Percentiles rank a stretch among this genome's conserved stretches.
Conservation (phyloP, 1,284 basidiomycete species). For the Irpex sp. region DNA sequence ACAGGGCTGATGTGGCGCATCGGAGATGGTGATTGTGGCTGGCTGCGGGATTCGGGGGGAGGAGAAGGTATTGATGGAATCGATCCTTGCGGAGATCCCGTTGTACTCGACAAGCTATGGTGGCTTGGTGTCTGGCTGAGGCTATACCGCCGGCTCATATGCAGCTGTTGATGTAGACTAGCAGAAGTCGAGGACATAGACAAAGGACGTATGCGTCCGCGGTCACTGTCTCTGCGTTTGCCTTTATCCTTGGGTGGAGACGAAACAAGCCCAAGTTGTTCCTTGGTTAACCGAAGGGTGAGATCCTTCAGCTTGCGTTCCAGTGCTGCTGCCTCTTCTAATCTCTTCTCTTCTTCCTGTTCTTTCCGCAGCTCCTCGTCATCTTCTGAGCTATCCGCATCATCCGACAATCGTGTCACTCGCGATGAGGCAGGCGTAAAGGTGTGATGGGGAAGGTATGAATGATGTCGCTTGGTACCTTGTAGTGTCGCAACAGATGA, state of each 20-base stretch:
- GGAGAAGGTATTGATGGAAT: constrained; percentile 77
- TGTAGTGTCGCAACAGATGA: constrained; percentile 69
- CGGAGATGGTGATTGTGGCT: constrained; percentile 37
- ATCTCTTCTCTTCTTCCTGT: constrained; percentile 59
- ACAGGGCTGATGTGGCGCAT: constrained; percentile 47
- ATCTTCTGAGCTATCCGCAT: constrained; percentile 18
- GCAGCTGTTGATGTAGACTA: constrained; percentile 13
- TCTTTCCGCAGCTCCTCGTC: constrained; percentile 56
- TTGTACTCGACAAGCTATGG: constrained; percentile 66
- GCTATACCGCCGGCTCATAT: constrained; percentile 11
- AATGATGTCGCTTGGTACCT: constrained; percentile 34
- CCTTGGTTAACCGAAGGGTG: constrained; percentile 67
- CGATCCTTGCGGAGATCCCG: constrained; percentile 63
- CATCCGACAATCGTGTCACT: constrained; percentile 15
- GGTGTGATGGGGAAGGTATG: constrained; percentile 31
- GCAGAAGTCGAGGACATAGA: constrained; percentile 31
- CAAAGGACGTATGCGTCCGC: constrained; percentile 42
- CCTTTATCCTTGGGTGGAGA: constrained; percentile 30
- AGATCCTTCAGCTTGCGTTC: constrained; percentile 63
- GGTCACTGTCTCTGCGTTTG: constrained; percentile 30
- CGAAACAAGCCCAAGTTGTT: constrained; percentile 65
- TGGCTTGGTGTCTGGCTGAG: constrained; percentile 32
- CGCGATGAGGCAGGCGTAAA: constrained; percentile 49
- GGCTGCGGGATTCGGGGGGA: constrained; percentile 41
- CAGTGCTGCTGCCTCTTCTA: constrained; percentile 66